Conservation (phyloP, 805 yeast species). For the Yarrowia sp. region DNA sequence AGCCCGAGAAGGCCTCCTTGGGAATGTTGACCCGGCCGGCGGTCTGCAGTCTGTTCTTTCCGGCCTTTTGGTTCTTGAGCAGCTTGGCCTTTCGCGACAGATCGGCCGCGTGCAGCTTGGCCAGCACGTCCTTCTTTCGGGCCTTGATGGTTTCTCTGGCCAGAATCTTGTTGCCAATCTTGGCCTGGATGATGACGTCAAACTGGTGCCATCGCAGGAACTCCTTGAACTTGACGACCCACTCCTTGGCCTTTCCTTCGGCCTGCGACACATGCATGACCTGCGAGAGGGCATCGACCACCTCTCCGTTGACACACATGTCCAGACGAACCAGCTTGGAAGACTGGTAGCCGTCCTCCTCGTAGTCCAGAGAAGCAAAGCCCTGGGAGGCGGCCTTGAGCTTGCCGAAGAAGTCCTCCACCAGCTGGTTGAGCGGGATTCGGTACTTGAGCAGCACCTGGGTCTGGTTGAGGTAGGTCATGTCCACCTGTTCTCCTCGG, state of each 20-base stretch:
- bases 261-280: constrained; percentile 86
- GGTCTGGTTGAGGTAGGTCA: constrained; percentile 77
- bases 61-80: constrained; percentile 88
- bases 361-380: constrained; percentile 92
- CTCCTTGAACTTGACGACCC: constrained; percentile 83
- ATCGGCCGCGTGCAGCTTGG: constrained; percentile 92
- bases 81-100: constrained; percentile 87
- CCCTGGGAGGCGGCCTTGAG: constrained; percentile 89
- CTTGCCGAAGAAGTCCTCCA: constrained; percentile 95
- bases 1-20: constrained; percentile 88
- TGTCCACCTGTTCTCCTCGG: constrained; percentile 81
- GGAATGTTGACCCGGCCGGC: constrained; percentile 80
- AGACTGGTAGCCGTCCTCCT: constrained; percentile 84
- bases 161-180: constrained; percentile 75
- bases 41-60: constrained; percentile 82
- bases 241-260: constrained; percentile 73
- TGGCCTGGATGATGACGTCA: constrained; percentile 92
- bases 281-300: constrained; percentile 91
- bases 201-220: constrained; percentile 82
- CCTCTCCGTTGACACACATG: constrained; percentile 82
- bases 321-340: constrained; percentile 88
- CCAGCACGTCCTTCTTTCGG: constrained; percentile 91
- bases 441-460: constrained; percentile 82
- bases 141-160: constrained; percentile 96
- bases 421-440: constrained; percentile 85